Evolutionary conservation across 352 stramenopile genomes (phyloP), one percentile per base, ranked within the genome.

Genomic region (Phytophthora tubulina): DNA sequence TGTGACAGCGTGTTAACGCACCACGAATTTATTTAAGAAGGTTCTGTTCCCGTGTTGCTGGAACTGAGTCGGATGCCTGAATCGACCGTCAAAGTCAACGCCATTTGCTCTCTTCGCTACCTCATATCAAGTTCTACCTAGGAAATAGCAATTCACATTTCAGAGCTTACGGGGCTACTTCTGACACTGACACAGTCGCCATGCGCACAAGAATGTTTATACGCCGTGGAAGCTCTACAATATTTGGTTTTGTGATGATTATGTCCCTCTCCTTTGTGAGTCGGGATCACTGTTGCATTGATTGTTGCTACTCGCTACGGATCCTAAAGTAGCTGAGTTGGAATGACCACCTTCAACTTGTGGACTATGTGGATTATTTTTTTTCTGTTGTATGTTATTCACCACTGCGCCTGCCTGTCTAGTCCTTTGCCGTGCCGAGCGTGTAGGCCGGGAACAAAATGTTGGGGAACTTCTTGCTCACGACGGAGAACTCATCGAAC

Each of bases 381-480:
- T 17, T 45, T 45, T 45, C n/a, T 45, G 39, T 2, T 45, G 39
- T 45, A 14, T 17, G 14, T 45, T 45, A 15, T 45, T 45, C 39
- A 45, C n/a, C 9, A 17, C 39, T 27, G 41, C 3, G 11, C 41
- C 7, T 45, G 5, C 10, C 6, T 10, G 41, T 21, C 27, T 67
- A 90, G 62, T 90, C 81, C 73, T 91, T 92, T 6, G 80, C 79
- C 13, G 80, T 82, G 14, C 80, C 80, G 14, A 94, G 75, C 36
- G 88, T 93, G 71, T 94, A 96, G 39, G 87, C 86, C 32, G 92
- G 92, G 80, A 97, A 98, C 27, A 98, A 78, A 77, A 99, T 97
- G 73, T 99, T 99, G 13, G 97, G 96, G 72, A 99, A 99, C 73
- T 98, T 98, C 77, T 98, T 98, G 78, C 84, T 97, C 55, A 99